These are phyloP conservation scores for Pythium pyrilobum DNA, from an alignment of 352 stramenopile species.

Conservation along the genomic window DNA sequence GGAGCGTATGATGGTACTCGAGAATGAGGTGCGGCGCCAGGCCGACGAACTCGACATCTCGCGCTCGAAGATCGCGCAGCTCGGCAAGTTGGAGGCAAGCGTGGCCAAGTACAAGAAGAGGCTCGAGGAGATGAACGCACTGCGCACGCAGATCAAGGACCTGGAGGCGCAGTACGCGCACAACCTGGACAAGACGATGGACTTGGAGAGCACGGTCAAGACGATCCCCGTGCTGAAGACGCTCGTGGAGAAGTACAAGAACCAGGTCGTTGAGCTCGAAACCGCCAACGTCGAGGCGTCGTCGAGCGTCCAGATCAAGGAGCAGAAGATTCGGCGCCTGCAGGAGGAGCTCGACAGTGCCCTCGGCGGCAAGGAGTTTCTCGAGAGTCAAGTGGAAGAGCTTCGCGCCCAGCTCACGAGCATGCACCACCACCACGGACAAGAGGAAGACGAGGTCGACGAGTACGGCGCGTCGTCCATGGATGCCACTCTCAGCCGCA, in stretches of 20 bases:
- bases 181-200: constrained; percentile 81
- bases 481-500: neutral
- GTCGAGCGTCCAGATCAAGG: constrained; percentile 77
- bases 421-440: constrained; percentile 43
- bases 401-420: constrained; percentile 58
- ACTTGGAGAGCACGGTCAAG: constrained; percentile 83
- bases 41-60: constrained; percentile 84
- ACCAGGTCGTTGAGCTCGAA: constrained; percentile 84
- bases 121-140: constrained; percentile 78
- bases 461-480: constrained; percentile 1
- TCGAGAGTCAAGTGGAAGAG: constrained; percentile 83
- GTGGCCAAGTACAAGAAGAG: constrained; percentile 85
- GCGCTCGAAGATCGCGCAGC: constrained; percentile 71
- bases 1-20: constrained; percentile 72
- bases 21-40: constrained; percentile 84
- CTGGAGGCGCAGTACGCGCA: constrained; percentile 73
- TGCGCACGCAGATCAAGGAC: constrained; percentile 72
- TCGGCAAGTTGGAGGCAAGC: constrained; percentile 77
- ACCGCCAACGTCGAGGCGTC: constrained; percentile 72
- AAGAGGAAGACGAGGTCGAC: constrained; percentile 28
- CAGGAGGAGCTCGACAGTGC: constrained; percentile 84
- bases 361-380: constrained; percentile 74
- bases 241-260: constrained; percentile 84
- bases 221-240: constrained; percentile 77
- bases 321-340: constrained; percentile 74